phyloP scores from a whole-genome alignment of 805 yeast genomes.

The Kregervanrija delftensis region DNA sequence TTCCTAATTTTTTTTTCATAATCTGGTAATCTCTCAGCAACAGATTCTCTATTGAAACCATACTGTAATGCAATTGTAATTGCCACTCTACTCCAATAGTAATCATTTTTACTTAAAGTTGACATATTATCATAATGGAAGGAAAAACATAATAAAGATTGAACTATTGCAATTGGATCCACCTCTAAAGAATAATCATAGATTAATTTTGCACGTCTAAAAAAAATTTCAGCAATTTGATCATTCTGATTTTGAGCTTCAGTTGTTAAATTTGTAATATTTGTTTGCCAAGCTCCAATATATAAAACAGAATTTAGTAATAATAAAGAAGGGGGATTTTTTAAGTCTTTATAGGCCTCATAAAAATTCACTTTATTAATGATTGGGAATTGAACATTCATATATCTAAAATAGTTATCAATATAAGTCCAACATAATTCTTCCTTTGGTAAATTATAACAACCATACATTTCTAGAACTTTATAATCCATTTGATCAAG shows the following conservation, averaged over 20 bases:
- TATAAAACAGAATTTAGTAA: slow-evolving; percentile 58
- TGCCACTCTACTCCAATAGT: slow-evolving; percentile 70
- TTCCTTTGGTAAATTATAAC: slow-evolving; percentile 62
- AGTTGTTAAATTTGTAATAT: slow-evolving; percentile 46
- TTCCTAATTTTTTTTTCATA: slow-evolving; percentile 21
- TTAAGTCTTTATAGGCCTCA: slow-evolving; percentile 47
- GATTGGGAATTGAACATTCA: slow-evolving; percentile 64
- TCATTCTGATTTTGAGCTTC: slow-evolving; percentile 39
- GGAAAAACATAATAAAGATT: slow-evolving; percentile 36
- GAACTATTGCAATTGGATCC: slow-evolving; percentile 57
- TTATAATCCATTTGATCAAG: slow-evolving; percentile 45
- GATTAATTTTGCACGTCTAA: slow-evolving; percentile 50
- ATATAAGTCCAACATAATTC: slow-evolving; percentile 56
- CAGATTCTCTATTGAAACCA: slow-evolving; percentile 55
- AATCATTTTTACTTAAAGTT: slow-evolving; percentile 48
- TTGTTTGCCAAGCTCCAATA: slow-evolving; percentile 59
- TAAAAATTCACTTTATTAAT: slow-evolving; percentile 57
- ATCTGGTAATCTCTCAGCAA: slow-evolving; percentile 1
- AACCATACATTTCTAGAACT: slow-evolving; percentile 57
- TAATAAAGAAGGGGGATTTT: slow-evolving; percentile 54
- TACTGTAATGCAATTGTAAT: slow-evolving; percentile 67
- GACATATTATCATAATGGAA: slow-evolving; percentile 21
- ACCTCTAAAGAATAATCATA: slow-evolving; percentile 64
- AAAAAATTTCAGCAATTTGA: slow-evolving; percentile 25
- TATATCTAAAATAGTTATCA: slow-evolving; percentile 52